phyloP scores from a whole-genome alignment of 306 rosid species.

The Mimosa bimucronata region DNA sequence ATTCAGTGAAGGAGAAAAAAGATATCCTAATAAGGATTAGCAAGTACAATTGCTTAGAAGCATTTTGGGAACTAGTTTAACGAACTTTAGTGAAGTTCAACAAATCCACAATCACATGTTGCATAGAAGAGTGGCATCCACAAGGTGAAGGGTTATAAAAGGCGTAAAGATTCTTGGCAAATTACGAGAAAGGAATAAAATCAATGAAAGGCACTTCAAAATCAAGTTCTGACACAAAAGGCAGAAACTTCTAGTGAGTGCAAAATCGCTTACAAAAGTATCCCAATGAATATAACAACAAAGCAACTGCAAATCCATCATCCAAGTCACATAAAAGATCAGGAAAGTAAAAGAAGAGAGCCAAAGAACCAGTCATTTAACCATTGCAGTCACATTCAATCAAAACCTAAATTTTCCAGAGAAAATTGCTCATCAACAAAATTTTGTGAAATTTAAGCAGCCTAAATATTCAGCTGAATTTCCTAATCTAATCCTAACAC shows the following conservation, averaged over 20 bases:
- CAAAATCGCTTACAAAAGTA: background rate
- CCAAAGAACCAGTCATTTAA: background rate
- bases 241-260: background rate
- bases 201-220: background rate
- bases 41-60: too few species aligned
- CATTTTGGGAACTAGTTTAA: background rate
- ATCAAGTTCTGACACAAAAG: background rate
- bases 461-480: background rate
- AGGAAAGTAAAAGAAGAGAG: background rate
- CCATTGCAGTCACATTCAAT: background rate
- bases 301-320: background rate
- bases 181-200: background rate
- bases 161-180: background rate
- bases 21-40: too few species aligned
- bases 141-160: background rate
- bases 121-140: background rate
- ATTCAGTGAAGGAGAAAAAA: too few species aligned
- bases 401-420: background rate
- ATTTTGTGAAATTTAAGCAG: background rate
- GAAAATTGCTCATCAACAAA: background rate
- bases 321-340: slow-evolving; percentile 1
- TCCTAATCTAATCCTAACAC: too few species aligned
- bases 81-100: background rate
- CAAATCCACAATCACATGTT: background rate
- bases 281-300: background rate